A percentile compares a stretch with the other conserved stretches of the same genome.
phyloP scores from a whole-genome alignment of 345 rosid species.

The Conringia planisiliqua region DNA sequence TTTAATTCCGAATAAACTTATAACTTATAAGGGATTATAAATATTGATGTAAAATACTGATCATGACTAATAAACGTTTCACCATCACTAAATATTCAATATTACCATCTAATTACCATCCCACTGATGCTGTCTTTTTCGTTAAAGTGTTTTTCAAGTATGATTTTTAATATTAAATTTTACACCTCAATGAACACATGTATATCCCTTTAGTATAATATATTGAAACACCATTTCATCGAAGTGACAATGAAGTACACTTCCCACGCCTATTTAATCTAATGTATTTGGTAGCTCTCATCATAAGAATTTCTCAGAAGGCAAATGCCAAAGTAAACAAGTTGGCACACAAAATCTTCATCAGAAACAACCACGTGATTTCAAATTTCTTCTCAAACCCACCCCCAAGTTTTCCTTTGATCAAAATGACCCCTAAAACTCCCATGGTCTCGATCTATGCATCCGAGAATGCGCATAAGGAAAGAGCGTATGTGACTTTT shows the following conservation, averaged over 20 bases:
- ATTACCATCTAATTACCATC: no score
- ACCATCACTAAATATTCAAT: no score
- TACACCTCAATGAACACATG: not conserved
- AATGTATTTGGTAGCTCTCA: not conserved
- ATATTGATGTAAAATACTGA: no score
- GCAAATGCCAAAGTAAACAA: not conserved
- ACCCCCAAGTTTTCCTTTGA: not conserved
- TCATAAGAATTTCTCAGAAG: not conserved
- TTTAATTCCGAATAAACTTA: no score
- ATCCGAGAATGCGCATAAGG: not conserved
- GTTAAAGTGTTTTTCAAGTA: no score
- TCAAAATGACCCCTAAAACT: not conserved
- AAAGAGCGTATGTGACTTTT: conserved; percentile 8
- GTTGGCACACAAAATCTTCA: not conserved
- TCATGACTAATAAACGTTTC: no score
- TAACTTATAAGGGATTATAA: no score
- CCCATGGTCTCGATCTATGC: not conserved
- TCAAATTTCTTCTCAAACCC: not conserved
- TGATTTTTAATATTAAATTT: no score
- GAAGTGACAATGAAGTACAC: not conserved
- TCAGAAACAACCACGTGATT: not conserved
- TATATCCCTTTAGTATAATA: not conserved
- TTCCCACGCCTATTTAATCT: not conserved
- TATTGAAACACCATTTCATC: not conserved
- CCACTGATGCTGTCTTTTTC: no score